Base-by-base conservation (phyloP, 2,329 filamentous ascomycete genomes). In the Botryotinia calthae region DNA sequence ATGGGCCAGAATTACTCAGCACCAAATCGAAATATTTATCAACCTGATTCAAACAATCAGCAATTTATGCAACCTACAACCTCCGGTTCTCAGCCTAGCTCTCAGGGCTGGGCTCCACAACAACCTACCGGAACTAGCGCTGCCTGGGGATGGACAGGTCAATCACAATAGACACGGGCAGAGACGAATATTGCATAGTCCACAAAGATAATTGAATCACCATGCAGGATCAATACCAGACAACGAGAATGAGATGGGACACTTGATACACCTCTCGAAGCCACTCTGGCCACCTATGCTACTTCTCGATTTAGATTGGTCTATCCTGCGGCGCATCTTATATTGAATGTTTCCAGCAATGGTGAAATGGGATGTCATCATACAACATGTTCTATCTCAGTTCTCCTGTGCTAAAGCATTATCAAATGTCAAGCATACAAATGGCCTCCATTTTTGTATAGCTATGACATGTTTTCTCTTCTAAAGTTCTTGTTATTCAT, bases 11-110 rank as follows among this genome's bases (percentile, higher is more conserved):
- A 85, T 51, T 89, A 89, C 78, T 83, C 85, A 40, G 83, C 84
- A n/a, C 84, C 86, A 40, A 84, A 85, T 12, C 87, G 89, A 77
- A 37, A 42, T 59, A 87, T 91, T 78, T 90, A 90, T 76, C 83
- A 87, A 28, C 82, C 88, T 42, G 89, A 91, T 64, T 88, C 90
- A 81, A 89, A 88, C 1, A 87, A 88, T 6, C 85, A 89, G 70
- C 87, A 90, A 79, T 91, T 91, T 83, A 87, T 94, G 88, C 89
- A 91, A 78, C 85, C 90, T 82, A 82, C 86, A 77, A 82, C 89
- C 22, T 77, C 78, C 44, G 79, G 77, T 25, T 75, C 79, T 72
- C 79, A 81, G 71, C 73, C 78, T 69, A 77, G 77, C 10, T 70
- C 72, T 66, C 79, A 80, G 66, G 78, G 76, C n/a, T 82, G 80